These are phyloP conservation scores for Amesomyces nigricolor DNA, from an alignment of 2,329 filamentous ascomycete species.

Conservation along the genomic window DNA sequence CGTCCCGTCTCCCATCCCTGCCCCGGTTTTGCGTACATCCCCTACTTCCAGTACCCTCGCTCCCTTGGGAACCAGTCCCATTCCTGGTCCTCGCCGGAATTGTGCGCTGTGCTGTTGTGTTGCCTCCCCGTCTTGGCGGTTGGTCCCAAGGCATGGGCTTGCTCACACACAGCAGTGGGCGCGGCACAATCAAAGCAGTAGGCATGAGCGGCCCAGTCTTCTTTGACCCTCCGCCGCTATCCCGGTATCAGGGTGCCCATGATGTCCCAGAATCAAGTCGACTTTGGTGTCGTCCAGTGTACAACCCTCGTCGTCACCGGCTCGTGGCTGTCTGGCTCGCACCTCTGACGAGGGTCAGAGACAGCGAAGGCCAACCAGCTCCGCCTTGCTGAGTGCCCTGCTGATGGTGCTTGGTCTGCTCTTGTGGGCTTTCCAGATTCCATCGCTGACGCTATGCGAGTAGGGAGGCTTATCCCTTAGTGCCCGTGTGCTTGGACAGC, in stretches of 20 bases:
- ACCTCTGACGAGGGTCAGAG: neutral
- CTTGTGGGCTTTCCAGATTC: constrained; percentile 19
- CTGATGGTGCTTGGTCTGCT: constrained; percentile 11
- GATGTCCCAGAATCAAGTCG: neutral
- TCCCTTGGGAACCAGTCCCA: neutral
- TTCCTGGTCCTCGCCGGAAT: neutral
- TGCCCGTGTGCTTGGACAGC: constrained; percentile 13
- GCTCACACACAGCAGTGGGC: neutral
- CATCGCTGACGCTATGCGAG: constrained; percentile 21
- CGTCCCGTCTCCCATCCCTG: neutral
- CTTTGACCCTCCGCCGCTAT: neutral
- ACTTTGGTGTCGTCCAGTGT: constrained; percentile 1
- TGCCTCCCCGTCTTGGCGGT: constrained; percentile 13
- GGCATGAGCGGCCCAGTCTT: neutral
- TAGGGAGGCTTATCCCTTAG: constrained; percentile 13
- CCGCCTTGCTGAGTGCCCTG: constrained; percentile 7
- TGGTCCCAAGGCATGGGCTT: constrained; percentile 5
- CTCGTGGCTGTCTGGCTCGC: neutral
- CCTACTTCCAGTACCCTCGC: neutral
- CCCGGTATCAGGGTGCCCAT: neutral
- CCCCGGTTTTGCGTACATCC: neutral
- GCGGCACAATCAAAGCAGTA: neutral
- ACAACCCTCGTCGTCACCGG: constrained; percentile 2
- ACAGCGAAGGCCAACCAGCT: neutral
- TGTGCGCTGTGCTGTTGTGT: constrained; percentile 1